Evolutionary conservation across 257 asterid species (phyloP).

Genomic region (Anisodus tanguticus): DNA sequence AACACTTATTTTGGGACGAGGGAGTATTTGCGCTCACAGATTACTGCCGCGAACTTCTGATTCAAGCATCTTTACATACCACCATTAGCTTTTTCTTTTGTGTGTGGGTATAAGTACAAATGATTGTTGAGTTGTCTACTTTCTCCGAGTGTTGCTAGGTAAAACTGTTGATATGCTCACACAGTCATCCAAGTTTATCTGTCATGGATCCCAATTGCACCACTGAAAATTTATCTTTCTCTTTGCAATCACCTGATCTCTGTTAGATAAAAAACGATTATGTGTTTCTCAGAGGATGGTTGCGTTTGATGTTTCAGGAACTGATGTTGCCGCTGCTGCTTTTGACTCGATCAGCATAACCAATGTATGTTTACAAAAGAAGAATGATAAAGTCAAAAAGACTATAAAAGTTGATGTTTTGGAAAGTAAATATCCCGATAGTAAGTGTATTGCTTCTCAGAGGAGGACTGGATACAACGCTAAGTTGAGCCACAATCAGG

Average conservation of each 20-base stretch:
- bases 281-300: neutral
- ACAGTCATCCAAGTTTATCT: constrained; percentile 44
- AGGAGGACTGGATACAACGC: constrained; percentile 35
- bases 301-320: constrained; percentile 27
- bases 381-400: constrained; percentile 40
- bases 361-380: constrained; percentile 34
- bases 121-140: constrained; percentile 37
- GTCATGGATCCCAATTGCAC: constrained; percentile 44
- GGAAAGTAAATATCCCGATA: constrained; percentile 37
- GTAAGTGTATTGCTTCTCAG: constrained; percentile 45
- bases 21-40: constrained; percentile 20
- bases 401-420: constrained; percentile 33
- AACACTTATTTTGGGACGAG: no score
- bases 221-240: constrained; percentile 31
- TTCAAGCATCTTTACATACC: neutral
- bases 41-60: constrained; percentile 29
- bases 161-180: constrained; percentile 50
- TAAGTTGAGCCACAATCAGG: constrained; percentile 42
- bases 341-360: constrained; percentile 45
- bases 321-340: constrained; percentile 38
- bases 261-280: constrained; percentile 10
- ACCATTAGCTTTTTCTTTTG: neutral
- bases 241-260: constrained; percentile 18
- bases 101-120: constrained; percentile 30
- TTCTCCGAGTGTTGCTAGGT: constrained; percentile 16